Conservation (phyloP, 2,329 filamentous ascomycete genomes). For the Sphaerostilbella broomeana region DNA sequence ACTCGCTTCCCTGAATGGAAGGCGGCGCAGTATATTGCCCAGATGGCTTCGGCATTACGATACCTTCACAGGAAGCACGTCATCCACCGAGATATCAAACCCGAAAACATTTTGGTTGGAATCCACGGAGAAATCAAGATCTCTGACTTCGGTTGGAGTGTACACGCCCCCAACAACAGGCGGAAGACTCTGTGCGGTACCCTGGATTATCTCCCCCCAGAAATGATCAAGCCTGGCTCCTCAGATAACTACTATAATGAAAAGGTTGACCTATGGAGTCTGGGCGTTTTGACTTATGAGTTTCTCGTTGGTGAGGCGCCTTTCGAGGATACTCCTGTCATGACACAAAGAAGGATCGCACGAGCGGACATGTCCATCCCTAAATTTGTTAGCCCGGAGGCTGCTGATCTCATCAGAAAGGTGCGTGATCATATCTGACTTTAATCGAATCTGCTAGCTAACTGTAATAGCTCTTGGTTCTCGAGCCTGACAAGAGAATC, state of each 20-base stretch:
- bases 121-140: constrained; percentile 98
- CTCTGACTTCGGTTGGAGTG: constrained; percentile 96
- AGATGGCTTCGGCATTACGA: constrained; percentile 49
- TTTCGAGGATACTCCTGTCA: constrained; percentile 90
- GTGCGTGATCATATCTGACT: constrained; percentile 40
- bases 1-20: constrained; percentile 62
- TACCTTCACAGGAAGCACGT: constrained; percentile 28
- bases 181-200: constrained; percentile 95
- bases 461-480: constrained; percentile 66
- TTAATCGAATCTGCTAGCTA: constrained; percentile 13
- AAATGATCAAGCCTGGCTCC: constrained; percentile 84
- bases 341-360: constrained; percentile 87
- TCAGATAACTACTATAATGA: constrained; percentile 87
- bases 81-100: constrained; percentile 53
- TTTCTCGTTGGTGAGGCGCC: constrained; percentile 94
- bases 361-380: constrained; percentile 90
- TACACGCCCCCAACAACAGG: constrained; percentile 91
- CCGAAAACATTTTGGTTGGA: constrained; percentile 62
- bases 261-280: constrained; percentile 93
- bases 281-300: constrained; percentile 93
- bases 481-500: constrained; percentile 91
- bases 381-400: constrained; percentile 82
- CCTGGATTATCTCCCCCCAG: constrained; percentile 91
- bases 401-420: constrained; percentile 84
- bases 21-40: constrained; percentile 64